Base-by-base conservation (phyloP, 1,284 basidiomycete species). In the Volvariella surrecta region DNA sequence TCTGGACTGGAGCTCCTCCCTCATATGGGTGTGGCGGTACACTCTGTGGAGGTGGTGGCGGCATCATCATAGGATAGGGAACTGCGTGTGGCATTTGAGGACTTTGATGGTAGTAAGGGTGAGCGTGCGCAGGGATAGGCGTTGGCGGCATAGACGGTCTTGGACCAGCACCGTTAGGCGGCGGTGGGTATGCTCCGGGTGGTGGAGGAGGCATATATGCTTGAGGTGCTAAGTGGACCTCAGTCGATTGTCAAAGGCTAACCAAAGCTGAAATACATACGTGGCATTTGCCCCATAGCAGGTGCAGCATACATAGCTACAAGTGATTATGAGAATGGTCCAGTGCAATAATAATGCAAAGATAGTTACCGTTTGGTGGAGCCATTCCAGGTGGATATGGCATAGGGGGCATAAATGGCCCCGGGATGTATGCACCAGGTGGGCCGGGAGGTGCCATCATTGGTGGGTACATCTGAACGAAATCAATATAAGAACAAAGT, bases 51-150 rank as follows among this genome's bases (percentile, higher is more conserved):
- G 76, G 78, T 37, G 81, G 83, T 45, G 83, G 82, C 38, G 79
- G 82, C 81, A 89, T 88, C 84, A 89, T 89, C 82, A 86, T 85
- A 13, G 74, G 82, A 59, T 89, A 89, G 31, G 84, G 82, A 49
- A 86, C 75, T 37, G 86, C 84, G 53, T 89, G 87, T 62, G 79
- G 79, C 59, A 89, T 87, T 67, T 89, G 86, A 47, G 87, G 87
- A 57, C 85, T 88, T 57, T 88, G 85, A 56, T 87, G 83, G 56
- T 89, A 88, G 61, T 87, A 88, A 58, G 82, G 76, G 54, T 89
- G 86, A 17, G 86, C 81, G 56, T 88, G 86, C 28, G 81, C 71
- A 4, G 85, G 87, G 49, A 89, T 86, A 3, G 87, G 87, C 9
- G 86, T 88, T 8, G 87, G 84, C 16, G 87, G 87, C 82, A 89